Evolutionary conservation across 768 basidiomycete species (phyloP).

Genomic region (Clitopilus passeckerianus): DNA sequence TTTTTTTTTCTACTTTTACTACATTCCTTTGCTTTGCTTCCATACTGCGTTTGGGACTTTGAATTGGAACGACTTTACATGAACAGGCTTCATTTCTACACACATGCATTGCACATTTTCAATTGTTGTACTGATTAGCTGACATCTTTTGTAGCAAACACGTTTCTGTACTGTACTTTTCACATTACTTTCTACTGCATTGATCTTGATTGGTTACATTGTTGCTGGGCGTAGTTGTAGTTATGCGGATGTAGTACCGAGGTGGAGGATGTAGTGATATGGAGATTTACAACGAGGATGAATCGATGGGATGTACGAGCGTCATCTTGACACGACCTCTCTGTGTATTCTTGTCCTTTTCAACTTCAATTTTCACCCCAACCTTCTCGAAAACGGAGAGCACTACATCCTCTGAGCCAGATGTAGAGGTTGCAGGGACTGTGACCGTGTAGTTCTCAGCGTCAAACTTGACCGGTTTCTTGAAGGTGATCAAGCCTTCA

Average conservation of each 20-base stretch:
- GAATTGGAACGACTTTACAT: not conserved
- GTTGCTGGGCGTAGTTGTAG: not conserved
- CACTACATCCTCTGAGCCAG: slow-evolving; percentile 34
- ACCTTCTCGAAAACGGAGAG: slow-evolving; percentile 95
- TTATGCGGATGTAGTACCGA: too few relatives aligned
- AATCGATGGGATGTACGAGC: slow-evolving; percentile 63
- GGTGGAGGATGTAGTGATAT: not conserved
- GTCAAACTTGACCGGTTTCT: slow-evolving; percentile 84
- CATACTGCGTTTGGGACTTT: not conserved
- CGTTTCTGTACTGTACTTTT: not conserved
- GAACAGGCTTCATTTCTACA: not conserved
- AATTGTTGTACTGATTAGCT: not conserved
- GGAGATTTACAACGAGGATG: slow-evolving; percentile 29
- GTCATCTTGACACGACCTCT: slow-evolving; percentile 86
- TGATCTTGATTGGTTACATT: not conserved
- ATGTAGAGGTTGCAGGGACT: slow-evolving; percentile 37
- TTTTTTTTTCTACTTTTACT: not conserved
- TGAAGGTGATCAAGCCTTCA: slow-evolving; percentile 93
- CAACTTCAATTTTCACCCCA: slow-evolving; percentile 82
- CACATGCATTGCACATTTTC: not conserved
- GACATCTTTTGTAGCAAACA: not conserved
- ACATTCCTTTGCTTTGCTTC: not conserved
- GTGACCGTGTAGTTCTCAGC: slow-evolving; percentile 85
- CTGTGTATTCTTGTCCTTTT: slow-evolving; percentile 93
- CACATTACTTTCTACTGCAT: not conserved